Evolutionary conservation across 345 rosid genomes (phyloP).

Genomic region (Lepidium aucheri): DNA sequence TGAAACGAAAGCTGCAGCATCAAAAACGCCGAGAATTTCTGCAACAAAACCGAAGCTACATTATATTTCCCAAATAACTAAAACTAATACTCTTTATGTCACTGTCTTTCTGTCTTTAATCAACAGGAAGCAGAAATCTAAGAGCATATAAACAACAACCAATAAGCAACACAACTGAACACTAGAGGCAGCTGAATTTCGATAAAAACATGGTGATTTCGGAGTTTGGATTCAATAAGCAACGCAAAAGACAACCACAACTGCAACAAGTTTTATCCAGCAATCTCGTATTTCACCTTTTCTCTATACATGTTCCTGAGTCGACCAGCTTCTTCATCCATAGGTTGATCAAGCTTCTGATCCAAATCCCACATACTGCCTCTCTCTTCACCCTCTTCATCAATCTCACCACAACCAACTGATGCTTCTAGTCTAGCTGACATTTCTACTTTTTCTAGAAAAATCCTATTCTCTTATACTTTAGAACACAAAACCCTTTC

Average conservation of each 20-base stretch:
- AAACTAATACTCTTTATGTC: not conserved
- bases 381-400: conserved; percentile 43
- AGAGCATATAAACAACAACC: not conserved
- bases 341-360: conserved; percentile 83
- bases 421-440: conserved; percentile 42
- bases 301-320: conserved; percentile 70
- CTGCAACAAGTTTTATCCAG: not conserved
- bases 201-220: not conserved
- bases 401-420: conserved; percentile 34
- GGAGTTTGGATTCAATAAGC: not conserved
- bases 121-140: not conserved
- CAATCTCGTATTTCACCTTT: conserved; percentile 41
- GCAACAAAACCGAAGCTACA: conserved; percentile 9
- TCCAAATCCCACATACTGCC: conserved; percentile 92
- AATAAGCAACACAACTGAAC: not conserved
- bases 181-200: not conserved
- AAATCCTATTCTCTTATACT: conserved; percentile 7
- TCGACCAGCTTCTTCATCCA: conserved; percentile 94
- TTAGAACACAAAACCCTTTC: not conserved
- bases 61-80: not conserved
- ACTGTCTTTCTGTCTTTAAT: not conserved
- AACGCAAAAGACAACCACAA: not conserved
- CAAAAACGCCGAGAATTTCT: conserved; percentile 50
- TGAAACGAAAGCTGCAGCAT: conserved; percentile 63
- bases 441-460: conserved; percentile 25